These are phyloP conservation scores for Bruguiera sexangula DNA, from an alignment of 345 rosid genomes.

Conservation along the genomic window DNA sequence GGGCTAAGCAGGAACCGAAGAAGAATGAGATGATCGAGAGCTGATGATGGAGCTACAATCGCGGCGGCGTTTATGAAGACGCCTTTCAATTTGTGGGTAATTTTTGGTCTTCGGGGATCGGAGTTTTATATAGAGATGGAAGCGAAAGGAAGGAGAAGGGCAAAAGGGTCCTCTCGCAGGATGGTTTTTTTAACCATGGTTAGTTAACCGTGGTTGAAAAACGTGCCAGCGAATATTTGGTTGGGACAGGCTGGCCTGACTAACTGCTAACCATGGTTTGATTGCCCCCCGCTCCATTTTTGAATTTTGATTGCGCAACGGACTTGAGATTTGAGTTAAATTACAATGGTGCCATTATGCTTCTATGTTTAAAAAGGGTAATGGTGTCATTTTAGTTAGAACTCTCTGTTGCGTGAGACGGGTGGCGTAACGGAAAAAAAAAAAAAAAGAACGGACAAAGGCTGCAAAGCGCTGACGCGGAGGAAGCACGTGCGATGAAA, in stretches of 20 bases:
- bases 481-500: too few species aligned
- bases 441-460: too few species aligned
- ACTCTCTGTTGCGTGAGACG: background rate
- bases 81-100: conserved; percentile 22
- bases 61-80: conserved; percentile 53
- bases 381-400: background rate
- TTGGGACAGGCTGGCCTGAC: conserved; percentile 1
- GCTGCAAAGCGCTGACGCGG: too few species aligned
- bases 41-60: too few species aligned
- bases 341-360: conserved; percentile 17
- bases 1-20: background rate
- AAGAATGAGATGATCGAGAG: background rate
- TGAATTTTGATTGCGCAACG: conserved; percentile 11
- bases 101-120: too few species aligned
- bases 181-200: conserved; percentile 13
- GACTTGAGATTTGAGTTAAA: background rate
- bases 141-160: background rate
- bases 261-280: conserved; percentile 19
- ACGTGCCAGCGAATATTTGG: conserved; percentile 10
- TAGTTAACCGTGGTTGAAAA: conserved; percentile 8
- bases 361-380: background rate
- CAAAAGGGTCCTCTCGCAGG: background rate
- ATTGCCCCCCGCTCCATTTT: conserved; percentile 19
- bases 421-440: background rate
- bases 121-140: background rate